Evolutionary conservation across 2,329 filamentous ascomycete species (phyloP), one percentile per base, ranked within the genome.

Genomic region (Volutella citrinella): DNA sequence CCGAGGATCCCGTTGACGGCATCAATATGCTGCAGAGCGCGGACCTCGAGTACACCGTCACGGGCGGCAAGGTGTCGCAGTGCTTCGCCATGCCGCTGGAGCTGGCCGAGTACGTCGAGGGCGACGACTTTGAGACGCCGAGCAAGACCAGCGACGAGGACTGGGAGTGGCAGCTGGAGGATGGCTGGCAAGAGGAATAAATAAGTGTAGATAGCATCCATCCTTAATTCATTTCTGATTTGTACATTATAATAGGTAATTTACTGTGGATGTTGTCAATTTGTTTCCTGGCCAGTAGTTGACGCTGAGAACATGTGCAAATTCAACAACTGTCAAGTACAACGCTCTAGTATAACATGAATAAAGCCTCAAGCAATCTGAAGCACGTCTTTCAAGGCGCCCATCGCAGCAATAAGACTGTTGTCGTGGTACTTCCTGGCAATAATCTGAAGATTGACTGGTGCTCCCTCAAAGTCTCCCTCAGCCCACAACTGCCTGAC

Each of bases 381-480:
- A 2, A 52, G n/a, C 5, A 35, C 21, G 5, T 35, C 34, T 11
- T 39, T 51, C 5, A 62, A 19, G 10, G 45, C 25, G 4, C 27
- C 36, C 3, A 60, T 19, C 7, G 53, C 58, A 12, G 42, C 51
- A 38, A 63, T 63, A 0, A 64, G 39, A 18, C 56, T 43, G 17
- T 56, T 63, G 3, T 66, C 61, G 11, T 61, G 49, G 30, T 59
- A 49, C 34, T 56, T 60, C 1, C 54, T 46, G 7, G 52, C 54
- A 10, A 63, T 52, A 7, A 64, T 36, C 43, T 64, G 60, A 12
- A 64, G 27, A 3, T 49, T 42, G 0, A 63, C 33, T 2, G 61
- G 61, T 0, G 59, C 57, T 0, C 56, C 57, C 23, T 55, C 50
- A 30, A 63, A 64, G 21, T 59, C 50, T 0, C 51, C 46, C 12